Base-by-base conservation (phyloP, 2,329 filamentous ascomycete genomes). In the Didymella arachidicola region DNA sequence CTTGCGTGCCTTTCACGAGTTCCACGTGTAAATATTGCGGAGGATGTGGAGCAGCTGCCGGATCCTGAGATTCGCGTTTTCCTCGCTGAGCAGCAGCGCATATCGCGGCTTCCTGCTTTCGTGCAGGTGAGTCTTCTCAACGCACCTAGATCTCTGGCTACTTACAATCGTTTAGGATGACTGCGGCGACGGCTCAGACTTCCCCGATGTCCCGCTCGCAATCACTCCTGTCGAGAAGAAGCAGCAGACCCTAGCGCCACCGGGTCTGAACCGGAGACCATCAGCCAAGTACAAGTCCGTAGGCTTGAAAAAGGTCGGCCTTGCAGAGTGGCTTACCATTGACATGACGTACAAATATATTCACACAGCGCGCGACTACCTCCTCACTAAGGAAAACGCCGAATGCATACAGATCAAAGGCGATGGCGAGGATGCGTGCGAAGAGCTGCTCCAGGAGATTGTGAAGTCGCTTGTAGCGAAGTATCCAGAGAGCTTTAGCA, bases 281-380 rank as follows among this genome's bases (percentile, higher is more conserved):
- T 48, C 53, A 27, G 30, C 53, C 11, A 60, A 54, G 12, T 50
- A 66, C 30, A 26, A 51, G 18, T 8, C 55, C 1, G 22, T 83
- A 77, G 80, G 81, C 16, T 72, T 84, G 16, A 77, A 75, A 52
- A 80, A 77, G 54, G 71, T 82, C n/a, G 79, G 81, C 36, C 63
- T 68, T 22, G 65, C 72, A 19, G 80, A 82, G 55, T 84, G 82
- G 83, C 75, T 84, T 12, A 79, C 75, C 0, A 67, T 84, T 46
- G 81, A 84, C 61, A 75, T 78, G 12, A 76, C 77, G 27, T 83
- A 83, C 60, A 71, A 77, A 47, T 70, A 77, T 12, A 78, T 81
- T 60, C 79, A 82, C 61, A 59, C 66, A 2, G 73, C 82, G 8
- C 78, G 82, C 8, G 66, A 72, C 2, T 59, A 73, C 16, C 71